Conservation (phyloP, 495 filamentous ascomycete species). For the Podospora tetraspora region DNA sequence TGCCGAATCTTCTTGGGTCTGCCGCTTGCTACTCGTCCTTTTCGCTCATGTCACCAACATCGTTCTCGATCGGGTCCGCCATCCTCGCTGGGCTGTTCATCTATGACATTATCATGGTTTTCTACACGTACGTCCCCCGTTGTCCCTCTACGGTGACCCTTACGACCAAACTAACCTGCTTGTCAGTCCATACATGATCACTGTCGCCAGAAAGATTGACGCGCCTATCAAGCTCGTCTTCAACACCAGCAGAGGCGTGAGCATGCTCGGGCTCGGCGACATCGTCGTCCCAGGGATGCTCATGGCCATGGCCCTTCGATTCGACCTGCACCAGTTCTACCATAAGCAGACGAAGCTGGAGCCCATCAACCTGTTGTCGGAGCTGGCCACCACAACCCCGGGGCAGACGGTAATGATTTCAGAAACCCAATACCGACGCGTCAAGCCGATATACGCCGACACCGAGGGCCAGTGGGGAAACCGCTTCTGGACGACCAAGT, state of each 20-base stretch:
- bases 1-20: conserved; percentile 85
- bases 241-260: conserved; percentile 59
- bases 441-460: conserved; percentile 53
- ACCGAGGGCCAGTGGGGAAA: conserved; percentile 75
- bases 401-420: conserved; percentile 28
- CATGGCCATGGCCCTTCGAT: conserved; percentile 79
- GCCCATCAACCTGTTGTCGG: conserved; percentile 31
- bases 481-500: conserved; percentile 66
- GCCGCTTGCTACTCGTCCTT: conserved; percentile 78
- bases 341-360: conserved; percentile 40
- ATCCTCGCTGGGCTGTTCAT: conserved; percentile 77
- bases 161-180: conserved; percentile 14
- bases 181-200: conserved; percentile 77
- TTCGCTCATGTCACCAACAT: conserved; percentile 83
- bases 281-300: conserved; percentile 93
- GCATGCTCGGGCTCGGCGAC: conserved; percentile 91
- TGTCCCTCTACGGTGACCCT: background rate
- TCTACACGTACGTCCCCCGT: conserved; percentile 63
- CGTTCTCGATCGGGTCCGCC: conserved; percentile 73
- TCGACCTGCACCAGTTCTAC: conserved; percentile 84
- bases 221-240: conserved; percentile 92
- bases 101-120: conserved; percentile 97
- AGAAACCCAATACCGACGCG: conserved; percentile 30
- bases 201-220: conserved; percentile 84
- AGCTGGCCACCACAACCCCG: conserved; percentile 30